These are phyloP conservation scores for Diplotaxis tenuifolia DNA, from an alignment of 345 rosid genomes.

Conservation along the genomic window DNA sequence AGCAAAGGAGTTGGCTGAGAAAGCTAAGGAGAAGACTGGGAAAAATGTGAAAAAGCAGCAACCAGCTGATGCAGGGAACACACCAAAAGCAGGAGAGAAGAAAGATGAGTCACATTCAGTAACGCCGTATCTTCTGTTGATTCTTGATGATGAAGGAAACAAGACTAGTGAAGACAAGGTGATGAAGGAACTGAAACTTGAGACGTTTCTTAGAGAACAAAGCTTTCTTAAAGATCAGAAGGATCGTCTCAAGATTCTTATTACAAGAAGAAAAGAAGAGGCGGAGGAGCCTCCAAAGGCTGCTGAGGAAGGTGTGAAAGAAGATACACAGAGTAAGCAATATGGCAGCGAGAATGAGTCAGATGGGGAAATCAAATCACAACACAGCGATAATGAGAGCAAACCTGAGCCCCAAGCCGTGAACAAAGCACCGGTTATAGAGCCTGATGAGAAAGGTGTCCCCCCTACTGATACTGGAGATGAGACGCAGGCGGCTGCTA, in stretches of 20 bases:
- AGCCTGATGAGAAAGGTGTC: not conserved
- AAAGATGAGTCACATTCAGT: not conserved
- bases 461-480: not conserved
- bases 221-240: not conserved
- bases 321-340: not conserved
- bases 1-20: too few species aligned
- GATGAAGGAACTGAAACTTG: not conserved
- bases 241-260: slow-evolving; percentile 8
- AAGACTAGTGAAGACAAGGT: not conserved
- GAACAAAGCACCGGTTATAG: not conserved
- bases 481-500: not conserved
- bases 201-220: not conserved
- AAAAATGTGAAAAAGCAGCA: not conserved
- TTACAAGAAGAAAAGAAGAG: slow-evolving; percentile 18
- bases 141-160: slow-evolving; percentile 45
- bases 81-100: not conserved
- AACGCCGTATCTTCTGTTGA: slow-evolving; percentile 33
- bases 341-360: not conserved
- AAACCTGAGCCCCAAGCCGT: not conserved
- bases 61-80: not conserved
- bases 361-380: not conserved
- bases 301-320: not conserved
- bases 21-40: not conserved
- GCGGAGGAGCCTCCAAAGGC: not conserved
- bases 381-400: not conserved